Conservation (phyloP, 768 basidiomycete species). For the Pleurotus tuoliensis region DNA sequence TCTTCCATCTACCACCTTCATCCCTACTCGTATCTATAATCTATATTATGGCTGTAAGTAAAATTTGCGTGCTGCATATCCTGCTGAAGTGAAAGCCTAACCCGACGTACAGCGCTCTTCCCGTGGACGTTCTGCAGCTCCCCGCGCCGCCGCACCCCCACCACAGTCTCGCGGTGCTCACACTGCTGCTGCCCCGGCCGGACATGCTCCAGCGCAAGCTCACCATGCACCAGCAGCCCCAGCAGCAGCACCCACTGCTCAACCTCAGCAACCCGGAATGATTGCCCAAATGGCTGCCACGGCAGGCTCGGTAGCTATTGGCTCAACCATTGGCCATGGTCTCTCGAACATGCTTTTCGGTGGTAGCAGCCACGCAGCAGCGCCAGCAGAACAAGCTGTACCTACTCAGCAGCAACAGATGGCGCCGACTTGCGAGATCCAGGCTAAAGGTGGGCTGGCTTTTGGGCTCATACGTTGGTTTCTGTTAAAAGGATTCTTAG, state of each 20-base stretch:
- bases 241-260: slow-evolving; percentile 38
- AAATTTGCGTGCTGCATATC: too few species aligned
- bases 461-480: neutral
- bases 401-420: slow-evolving; percentile 47
- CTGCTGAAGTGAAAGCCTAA: too few species aligned
- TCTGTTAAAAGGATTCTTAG: slow-evolving; percentile 28
- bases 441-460: slow-evolving; percentile 65
- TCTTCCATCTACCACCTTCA: slow-evolving; percentile 3
- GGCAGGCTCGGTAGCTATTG: slow-evolving; percentile 85
- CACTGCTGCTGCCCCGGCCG: slow-evolving; percentile 48
- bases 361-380: slow-evolving; percentile 44
- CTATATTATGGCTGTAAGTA: slow-evolving; percentile 46
- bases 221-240: slow-evolving; percentile 41
- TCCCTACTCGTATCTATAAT: neutral
- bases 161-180: slow-evolving; percentile 44
- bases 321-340: slow-evolving; percentile 88
- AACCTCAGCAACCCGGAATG: slow-evolving; percentile 63
- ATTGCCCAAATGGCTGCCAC: slow-evolving; percentile 85
- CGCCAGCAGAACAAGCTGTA: slow-evolving; percentile 45
- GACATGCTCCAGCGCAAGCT: slow-evolving; percentile 31
- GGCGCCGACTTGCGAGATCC: slow-evolving; percentile 61
- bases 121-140: slow-evolving; percentile 63
- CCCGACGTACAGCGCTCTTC: slow-evolving; percentile 59
- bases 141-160: slow-evolving; percentile 40
- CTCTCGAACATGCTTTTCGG: slow-evolving; percentile 89